These are phyloP conservation scores for Acrocalymma vagum DNA, from an alignment of 2,329 filamentous ascomycete genomes.

Conservation along the genomic window DNA sequence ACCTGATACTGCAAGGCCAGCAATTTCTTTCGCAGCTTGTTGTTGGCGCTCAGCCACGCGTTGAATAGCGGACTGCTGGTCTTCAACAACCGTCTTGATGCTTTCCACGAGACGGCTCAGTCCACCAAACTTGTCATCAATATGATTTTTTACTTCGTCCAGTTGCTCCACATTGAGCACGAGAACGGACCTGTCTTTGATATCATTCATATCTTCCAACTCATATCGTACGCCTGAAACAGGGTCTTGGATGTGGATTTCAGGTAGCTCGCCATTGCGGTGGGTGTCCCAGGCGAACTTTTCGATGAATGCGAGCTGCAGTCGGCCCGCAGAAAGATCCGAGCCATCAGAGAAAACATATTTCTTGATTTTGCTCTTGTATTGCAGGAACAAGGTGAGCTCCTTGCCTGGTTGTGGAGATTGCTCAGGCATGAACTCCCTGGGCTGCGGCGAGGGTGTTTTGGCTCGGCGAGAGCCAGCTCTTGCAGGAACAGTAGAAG, in stretches of 20 bases:
- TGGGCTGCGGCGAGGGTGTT: conserved; percentile 50
- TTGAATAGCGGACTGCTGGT: conserved; percentile 83
- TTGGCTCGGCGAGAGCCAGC: conserved; percentile 42
- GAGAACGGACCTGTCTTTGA: conserved; percentile 95
- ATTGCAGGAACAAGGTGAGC: conserved; percentile 91
- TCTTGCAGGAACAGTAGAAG: conserved; percentile 31
- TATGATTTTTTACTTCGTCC: conserved; percentile 95
- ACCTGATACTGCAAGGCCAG: conserved; percentile 65
- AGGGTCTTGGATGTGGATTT: conserved; percentile 97
- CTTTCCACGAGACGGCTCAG: conserved; percentile 85
- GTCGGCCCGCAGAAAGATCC: conserved; percentile 83
- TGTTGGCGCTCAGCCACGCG: conserved; percentile 90
- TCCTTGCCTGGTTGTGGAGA: conserved; percentile 84
- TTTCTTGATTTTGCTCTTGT: conserved; percentile 97
- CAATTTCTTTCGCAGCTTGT: conserved; percentile 87
- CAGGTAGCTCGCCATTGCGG: conserved; percentile 91
- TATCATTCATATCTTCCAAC: conserved; percentile 88
- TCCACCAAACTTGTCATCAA: conserved; percentile 87
- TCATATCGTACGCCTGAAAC: conserved; percentile 97
- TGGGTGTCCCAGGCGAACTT: conserved; percentile 99
- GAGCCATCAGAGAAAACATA: conserved; percentile 87
- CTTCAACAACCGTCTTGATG: conserved; percentile 82
- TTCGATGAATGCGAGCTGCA: conserved; percentile 97
- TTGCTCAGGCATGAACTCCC: conserved; percentile 57
- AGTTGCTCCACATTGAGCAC: conserved; percentile 92